Evolutionary conservation across 2,329 filamentous ascomycete genomes (phyloP), one percentile per base, ranked within the genome.

Genomic region (Epichloe aotearoae): DNA sequence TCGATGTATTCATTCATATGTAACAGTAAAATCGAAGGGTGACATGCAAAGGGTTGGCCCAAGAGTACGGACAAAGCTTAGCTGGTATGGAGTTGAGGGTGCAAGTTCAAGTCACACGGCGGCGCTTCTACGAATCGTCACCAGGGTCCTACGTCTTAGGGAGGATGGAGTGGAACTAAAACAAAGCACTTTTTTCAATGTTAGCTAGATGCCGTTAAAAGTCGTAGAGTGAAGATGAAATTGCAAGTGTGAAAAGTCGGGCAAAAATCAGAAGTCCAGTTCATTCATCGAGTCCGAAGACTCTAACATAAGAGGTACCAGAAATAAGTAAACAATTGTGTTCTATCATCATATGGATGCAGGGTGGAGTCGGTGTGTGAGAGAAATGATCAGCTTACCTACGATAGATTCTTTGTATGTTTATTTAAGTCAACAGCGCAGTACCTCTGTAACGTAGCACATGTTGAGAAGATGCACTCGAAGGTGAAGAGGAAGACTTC

Each of bases 251-350:
- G n/a, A 33, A n/a, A 15, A 37, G 37, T 23, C 40, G 53, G 57
- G 58, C 56, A 53, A 23, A 58, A 53, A 62, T 90, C 86, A 90
- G 86, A 89, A 88, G 86, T 88, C 84, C 83, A 73, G 73, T 85
- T 75, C 79, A 86, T 87, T 88, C 86, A 90, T 86, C 69, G 82
- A 75, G 72, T 71, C 73, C 64, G 67, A 73, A 72, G 65, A 64
- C 76, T 75, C 82, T 93, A 84, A 87, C 80, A 88, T 88, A 93
- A 95, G 89, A 95, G 89, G 88, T 95, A 89, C 88, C 88, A 95
- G 87, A 94, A 90, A 84, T 74, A 45, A 73, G 73, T 50, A 71
- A 69, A 71, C 61, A 72, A 74, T 73, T 71, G 75, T 74, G 66
- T 67, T 69, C 44, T 81, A 77, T 91, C 86, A 90, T 91, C 86